Conservation (phyloP, 495 filamentous ascomycete genomes). For the Baudoinia panamericana region DNA sequence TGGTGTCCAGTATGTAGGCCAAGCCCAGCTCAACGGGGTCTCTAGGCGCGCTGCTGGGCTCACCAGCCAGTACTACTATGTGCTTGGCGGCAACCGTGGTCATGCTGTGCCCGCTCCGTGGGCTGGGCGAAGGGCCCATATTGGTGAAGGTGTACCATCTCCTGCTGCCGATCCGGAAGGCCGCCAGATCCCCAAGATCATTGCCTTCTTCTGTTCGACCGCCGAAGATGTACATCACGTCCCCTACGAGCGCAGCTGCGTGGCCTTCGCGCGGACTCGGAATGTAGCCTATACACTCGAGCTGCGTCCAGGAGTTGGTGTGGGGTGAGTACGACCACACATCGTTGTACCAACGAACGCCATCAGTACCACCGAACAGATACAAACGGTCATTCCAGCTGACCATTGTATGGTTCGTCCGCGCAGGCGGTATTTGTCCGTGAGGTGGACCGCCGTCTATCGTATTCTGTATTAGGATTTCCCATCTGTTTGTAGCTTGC, state of each 20-base stretch:
- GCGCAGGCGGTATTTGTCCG: constrained; percentile 64
- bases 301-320: constrained; percentile 65
- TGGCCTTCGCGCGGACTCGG: constrained; percentile 89
- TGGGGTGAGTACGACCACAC: constrained; percentile 91
- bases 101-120: constrained; percentile 94
- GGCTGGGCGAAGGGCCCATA: constrained; percentile 92
- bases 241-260: constrained; percentile 79
- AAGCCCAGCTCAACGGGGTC: constrained; percentile 74
- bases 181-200: constrained; percentile 86
- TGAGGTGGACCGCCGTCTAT: constrained; percentile 51
- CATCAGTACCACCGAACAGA: constrained; percentile 95
- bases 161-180: constrained; percentile 79
- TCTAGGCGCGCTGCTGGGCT: constrained; percentile 75
- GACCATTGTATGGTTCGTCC: constrained; percentile 90
- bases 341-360: constrained; percentile 92
- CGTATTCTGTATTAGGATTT: constrained; percentile 67
- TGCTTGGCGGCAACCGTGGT: constrained; percentile 82
- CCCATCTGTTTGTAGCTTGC: constrained; percentile 79
- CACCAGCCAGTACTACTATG: constrained; percentile 82
- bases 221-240: constrained; percentile 99
- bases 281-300: constrained; percentile 96
- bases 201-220: constrained; percentile 87
- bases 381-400: constrained; percentile 90
- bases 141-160: constrained; percentile 99
- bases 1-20: constrained; percentile 83